Base-by-base conservation (phyloP, 495 filamentous ascomycete genomes). In the Penicillium paxilli region DNA sequence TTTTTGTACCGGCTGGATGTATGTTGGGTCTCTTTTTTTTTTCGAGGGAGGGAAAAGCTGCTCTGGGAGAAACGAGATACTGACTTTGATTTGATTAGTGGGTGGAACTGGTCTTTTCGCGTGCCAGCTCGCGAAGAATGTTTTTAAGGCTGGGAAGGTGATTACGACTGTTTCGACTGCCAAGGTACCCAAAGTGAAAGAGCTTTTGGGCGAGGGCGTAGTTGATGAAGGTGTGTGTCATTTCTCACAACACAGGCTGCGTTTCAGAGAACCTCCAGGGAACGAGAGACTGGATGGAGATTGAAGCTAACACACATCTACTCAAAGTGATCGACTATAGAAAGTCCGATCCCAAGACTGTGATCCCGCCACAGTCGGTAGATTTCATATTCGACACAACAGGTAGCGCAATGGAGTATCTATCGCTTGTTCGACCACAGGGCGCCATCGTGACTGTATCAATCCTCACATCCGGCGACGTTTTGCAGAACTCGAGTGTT, bases 321-420 rank as follows among this genome's bases (percentile, higher is more conserved):
- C 35, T 19, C 12, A 5, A 54, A 67, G 65, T 79, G 23, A 62
- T 84, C 47, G 80, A 83, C 54, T 84, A 84, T 52, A 74, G 58
- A 47, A 77, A 68, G 50, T 50, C 57, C 11, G 63, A 79, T 30
- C 69, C 80, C 4, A 63, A 71, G 20, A 49, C 67, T 5, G 69
- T 30, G 8, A 70, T 83, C 4, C 74, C 68, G 0, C 58, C 68
- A 4, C 61, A 73, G 12, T 72, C 63, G 0, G 73, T 78, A 10
- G 81, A 86, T 59, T 74, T 81, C 57, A 65, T 83, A 26, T 76
- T 77, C 32, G 82, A 84, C 60, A 83, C 81, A 25, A 63, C 72
- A 53, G 70, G 62, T 23, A 23, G 48, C 52, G 48, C 61, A 8
- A 55, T 69, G 50, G 50, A 58, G 24, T 68, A 58, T 24, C 66